Conservation (phyloP, 139 green algal species). For the Chlorella sp. region DNA sequence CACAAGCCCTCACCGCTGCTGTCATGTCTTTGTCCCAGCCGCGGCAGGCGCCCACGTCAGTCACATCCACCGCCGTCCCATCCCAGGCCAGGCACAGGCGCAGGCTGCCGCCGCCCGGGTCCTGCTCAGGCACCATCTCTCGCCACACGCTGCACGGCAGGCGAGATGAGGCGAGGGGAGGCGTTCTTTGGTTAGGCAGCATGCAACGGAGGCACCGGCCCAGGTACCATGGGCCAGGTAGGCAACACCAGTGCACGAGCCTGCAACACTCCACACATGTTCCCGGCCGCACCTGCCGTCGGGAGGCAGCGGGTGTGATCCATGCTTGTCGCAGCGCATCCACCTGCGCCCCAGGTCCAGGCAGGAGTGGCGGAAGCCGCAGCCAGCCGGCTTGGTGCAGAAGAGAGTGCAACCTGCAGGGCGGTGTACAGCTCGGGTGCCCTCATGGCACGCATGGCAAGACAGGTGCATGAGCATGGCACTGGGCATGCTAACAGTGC, state of each 20-base stretch:
- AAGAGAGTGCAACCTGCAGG: not conserved
- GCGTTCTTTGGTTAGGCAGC: no score
- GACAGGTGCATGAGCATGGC: not conserved
- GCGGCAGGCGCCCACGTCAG: not conserved
- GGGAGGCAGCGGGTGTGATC: not conserved
- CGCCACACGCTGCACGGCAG: slow-evolving; percentile 19
- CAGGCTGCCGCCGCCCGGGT: not conserved
- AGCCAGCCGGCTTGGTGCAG: not conserved
- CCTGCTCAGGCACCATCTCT: not conserved
- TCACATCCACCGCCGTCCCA: not conserved
- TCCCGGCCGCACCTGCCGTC: not conserved
- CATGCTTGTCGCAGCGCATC: slow-evolving; percentile 1
- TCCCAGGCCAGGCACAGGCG: not conserved
- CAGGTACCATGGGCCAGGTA: no score
- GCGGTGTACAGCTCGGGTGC: not conserved
- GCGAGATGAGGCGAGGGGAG: no score
- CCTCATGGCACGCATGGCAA: not conserved
- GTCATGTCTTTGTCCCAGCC: not conserved
- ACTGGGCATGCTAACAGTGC: no score
- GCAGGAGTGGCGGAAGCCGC: slow-evolving; percentile 13
- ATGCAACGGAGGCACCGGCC: no score
- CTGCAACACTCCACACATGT: no score
- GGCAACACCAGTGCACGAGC: no score
- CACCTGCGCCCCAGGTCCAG: not conserved
- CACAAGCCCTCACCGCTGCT: not conserved